Evolutionary conservation across 768 basidiomycete genomes (phyloP), one percentile per base, ranked within the genome.

Genomic region (Tubosaeta sp.): DNA sequence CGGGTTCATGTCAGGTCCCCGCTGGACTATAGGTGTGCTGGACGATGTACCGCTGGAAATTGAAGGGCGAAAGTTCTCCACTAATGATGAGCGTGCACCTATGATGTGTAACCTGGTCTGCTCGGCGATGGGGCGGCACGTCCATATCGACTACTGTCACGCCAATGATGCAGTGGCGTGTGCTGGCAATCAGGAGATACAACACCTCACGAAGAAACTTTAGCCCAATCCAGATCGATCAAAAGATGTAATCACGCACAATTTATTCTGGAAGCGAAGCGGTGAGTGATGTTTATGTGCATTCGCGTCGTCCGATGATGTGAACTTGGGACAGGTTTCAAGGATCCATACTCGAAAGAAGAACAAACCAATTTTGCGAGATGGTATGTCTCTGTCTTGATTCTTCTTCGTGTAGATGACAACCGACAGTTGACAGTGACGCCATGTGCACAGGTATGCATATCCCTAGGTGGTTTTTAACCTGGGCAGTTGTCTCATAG

Each of bases 201-300:
- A 22, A 22, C 22, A 22, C 22, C 22, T 22, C 22, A 22, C 22
- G 22, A 3, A 22, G 22, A 22, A 22, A 22, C 22, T 22, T 2
- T 1, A 22, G 1, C 83, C 83, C 3, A 56, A 77, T 34, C 79
- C 80, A 0, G 61, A 72, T 33, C 66, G 65, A 27, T 48, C 73
- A 0, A 85, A 85, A 55, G 83, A 85, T 52, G 72, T 67, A 56
- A 65, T 85, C 33, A 76, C 78, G 8, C 83, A 85, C 53, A 67
- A 62, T 22, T 57, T 85, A 27, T 77, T 74, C 56, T 85, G 83
- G 83, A 72, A 74, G 53, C 73, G 83, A n/a, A 74, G 74, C 54
- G 84, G 83, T 82, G 50, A 29, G 65, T 46, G 1, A 14, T 2
- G 0, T 10, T 46, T 32, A 11, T 1, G 1, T n/a, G 4, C 7